Percentiles rank a stretch among this genome's conserved stretches.
Conservation (phyloP, 2,329 filamentous ascomycete species). For the Botrytis cinerea region DNA sequence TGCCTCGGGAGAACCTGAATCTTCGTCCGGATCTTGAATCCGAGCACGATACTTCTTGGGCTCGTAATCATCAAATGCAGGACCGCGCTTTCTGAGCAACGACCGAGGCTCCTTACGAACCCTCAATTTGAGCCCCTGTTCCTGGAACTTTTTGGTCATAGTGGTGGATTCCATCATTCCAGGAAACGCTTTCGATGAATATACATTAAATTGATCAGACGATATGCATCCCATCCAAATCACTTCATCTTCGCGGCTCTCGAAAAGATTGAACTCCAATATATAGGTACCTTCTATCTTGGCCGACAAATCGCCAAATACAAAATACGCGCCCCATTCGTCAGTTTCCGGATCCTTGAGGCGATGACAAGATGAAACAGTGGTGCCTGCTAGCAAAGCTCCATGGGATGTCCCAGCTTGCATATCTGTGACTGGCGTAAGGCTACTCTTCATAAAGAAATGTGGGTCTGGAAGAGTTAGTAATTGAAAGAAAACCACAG, state of each 20-base stretch:
- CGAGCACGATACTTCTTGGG: slow-evolving; percentile 36
- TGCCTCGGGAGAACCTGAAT: background rate
- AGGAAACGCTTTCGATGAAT: slow-evolving; percentile 68
- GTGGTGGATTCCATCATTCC: slow-evolving; percentile 81
- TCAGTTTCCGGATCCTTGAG: slow-evolving; percentile 74
- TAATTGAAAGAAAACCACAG: background rate
- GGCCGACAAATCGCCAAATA: slow-evolving; percentile 86
- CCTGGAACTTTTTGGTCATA: slow-evolving; percentile 78
- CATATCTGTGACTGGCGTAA: slow-evolving; percentile 19
- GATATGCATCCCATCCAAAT: slow-evolving; percentile 45
- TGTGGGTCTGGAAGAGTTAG: slow-evolving; percentile 47
- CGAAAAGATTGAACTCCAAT: slow-evolving; percentile 76
- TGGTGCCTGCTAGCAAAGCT: slow-evolving; percentile 66
- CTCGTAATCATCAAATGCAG: slow-evolving; percentile 41
- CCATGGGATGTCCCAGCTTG: slow-evolving; percentile 33
- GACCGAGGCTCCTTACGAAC: slow-evolving; percentile 79
- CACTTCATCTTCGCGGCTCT: slow-evolving; percentile 52
- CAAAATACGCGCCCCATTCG: slow-evolving; percentile 79
- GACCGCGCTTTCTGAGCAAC: slow-evolving; percentile 39
- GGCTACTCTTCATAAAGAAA: slow-evolving; percentile 44
- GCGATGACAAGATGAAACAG: slow-evolving; percentile 79
- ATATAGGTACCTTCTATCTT: slow-evolving; percentile 71
- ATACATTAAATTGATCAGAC: slow-evolving; percentile 69
- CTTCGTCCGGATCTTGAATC: slow-evolving; percentile 4
- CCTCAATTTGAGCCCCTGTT: slow-evolving; percentile 81